phyloP scores from a whole-genome alignment of 2,329 filamentous ascomycete species.

The Aspergillus sp. region DNA sequence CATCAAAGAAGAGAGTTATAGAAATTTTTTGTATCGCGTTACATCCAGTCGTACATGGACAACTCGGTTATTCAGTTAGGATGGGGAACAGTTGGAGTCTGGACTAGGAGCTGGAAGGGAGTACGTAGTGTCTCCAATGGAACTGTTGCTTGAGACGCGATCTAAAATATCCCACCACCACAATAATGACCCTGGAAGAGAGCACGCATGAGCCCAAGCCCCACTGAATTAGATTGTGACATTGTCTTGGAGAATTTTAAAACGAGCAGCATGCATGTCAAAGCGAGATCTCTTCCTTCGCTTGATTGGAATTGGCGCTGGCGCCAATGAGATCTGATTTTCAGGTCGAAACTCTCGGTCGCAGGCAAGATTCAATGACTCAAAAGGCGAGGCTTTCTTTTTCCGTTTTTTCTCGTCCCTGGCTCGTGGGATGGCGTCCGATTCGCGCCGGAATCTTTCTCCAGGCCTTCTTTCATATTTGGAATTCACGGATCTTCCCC shows the following conservation, averaged over 20 bases:
- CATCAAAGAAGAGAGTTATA: neutral
- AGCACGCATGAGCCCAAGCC: neutral
- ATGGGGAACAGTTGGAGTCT: neutral
- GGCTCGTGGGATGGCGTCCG: neutral
- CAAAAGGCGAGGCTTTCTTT: neutral
- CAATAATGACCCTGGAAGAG: neutral
- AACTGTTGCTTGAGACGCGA: neutral
- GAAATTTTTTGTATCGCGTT: neutral
- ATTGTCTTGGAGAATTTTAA: neutral
- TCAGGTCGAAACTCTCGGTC: neutral
- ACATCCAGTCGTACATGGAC: neutral
- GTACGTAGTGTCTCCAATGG: neutral
- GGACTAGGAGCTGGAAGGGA: neutral
- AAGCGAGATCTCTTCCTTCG: neutral
- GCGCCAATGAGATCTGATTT: neutral
- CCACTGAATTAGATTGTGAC: neutral
- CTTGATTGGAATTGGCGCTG: neutral
- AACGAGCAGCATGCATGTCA: neutral
- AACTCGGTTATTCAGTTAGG: neutral
- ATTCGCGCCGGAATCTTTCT: slow-evolving; percentile 5
- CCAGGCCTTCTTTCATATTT: neutral
- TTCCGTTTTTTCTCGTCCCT: slow-evolving; percentile 1
- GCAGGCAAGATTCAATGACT: neutral
- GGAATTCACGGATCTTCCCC: slow-evolving; percentile 5
- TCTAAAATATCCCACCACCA: neutral